Evolutionary conservation across 306 rosid species (phyloP).

Genomic region (Neltuma alba): DNA sequence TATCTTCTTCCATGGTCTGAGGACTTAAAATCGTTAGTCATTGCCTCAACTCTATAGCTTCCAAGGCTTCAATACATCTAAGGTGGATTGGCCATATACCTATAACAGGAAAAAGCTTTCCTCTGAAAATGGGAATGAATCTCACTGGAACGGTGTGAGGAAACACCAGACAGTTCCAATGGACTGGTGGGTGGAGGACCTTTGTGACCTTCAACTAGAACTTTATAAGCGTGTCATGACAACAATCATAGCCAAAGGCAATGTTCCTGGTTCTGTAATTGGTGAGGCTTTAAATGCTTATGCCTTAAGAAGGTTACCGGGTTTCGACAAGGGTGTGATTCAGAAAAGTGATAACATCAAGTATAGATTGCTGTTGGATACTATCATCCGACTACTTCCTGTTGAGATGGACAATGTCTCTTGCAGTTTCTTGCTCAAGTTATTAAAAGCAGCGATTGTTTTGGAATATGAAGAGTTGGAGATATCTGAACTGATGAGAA

Average conservation of each 20-base stretch:
- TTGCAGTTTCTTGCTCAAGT: conserved; percentile 9
- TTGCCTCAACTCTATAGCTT: background rate
- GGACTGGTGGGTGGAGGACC: conserved; percentile 12
- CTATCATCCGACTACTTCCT: background rate
- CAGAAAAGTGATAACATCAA: background rate
- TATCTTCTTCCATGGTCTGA: conserved; percentile 9
- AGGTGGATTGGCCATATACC: conserved; percentile 1
- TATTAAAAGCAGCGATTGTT: background rate
- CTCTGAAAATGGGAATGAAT: background rate
- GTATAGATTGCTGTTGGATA: background rate
- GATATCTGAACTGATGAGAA: conserved; percentile 7
- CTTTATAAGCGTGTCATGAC: conserved; percentile 1
- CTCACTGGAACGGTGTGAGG: background rate
- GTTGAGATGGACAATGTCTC: conserved; percentile 7
- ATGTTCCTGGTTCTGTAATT: background rate
- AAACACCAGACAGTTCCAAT: background rate
- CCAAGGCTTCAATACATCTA: conserved; percentile 2
- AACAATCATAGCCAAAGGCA: background rate
- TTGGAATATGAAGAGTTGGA: conserved; percentile 1
- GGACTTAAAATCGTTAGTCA: background rate
- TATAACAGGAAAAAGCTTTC: conserved; percentile 2
- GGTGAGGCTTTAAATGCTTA: background rate
- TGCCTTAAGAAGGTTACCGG: background rate
- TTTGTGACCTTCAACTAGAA: background rate
- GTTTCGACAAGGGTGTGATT: background rate